Evolutionary conservation across 495 filamentous ascomycete species (phyloP), one percentile per base, ranked within the genome.

Genomic region (Penicillium fimorum): DNA sequence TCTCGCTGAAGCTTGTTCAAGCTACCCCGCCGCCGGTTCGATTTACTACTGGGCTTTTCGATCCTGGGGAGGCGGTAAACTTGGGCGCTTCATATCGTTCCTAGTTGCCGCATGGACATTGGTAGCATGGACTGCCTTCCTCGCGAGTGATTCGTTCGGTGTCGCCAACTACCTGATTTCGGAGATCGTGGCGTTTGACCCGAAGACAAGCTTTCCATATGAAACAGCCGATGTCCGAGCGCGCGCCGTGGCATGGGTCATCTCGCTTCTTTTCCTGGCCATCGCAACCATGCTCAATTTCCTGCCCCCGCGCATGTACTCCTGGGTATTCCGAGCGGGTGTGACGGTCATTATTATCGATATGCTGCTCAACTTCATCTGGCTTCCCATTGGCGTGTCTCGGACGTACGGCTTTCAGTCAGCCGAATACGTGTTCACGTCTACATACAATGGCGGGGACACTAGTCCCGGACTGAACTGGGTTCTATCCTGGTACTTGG

Each of bases 21-120:
- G 54, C 38, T 71, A 70, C 30, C 66, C 70, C 15, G 70, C 67
- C 46, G 69, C 70, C 18, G 70, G 70, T 10, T 73, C 69, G 3
- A 71, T 70, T 30, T 73, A 73, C 63, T 71, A 71, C 59, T 73
- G 69, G 67, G 68, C 68, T n/a, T 71, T 71, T 43, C 59, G 69
- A 32, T 73, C 70, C 0, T 70, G 61, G 66, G 68, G 70, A 20
- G 68, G 66, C 50, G 63, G 64, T 37, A 56, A 58, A 17, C 13
- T 70, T 2, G 70, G 66, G 6, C 61, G 70, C 6, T 70, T 73
- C 42, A 38, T 73, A 40, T 70, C 69, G 1, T 71, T 70, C 40
- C 20, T 73, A 37, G 65, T 71, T n/a, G 67, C 70, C 13, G 69
- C 69, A 30, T 71, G 69, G 67, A 71, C 70, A 13, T 52, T 73